Evolutionary conservation across 2,329 filamentous ascomycete genomes (phyloP), one percentile per base, ranked within the genome.

Genomic region (Colletotrichum endophyticum): DNA sequence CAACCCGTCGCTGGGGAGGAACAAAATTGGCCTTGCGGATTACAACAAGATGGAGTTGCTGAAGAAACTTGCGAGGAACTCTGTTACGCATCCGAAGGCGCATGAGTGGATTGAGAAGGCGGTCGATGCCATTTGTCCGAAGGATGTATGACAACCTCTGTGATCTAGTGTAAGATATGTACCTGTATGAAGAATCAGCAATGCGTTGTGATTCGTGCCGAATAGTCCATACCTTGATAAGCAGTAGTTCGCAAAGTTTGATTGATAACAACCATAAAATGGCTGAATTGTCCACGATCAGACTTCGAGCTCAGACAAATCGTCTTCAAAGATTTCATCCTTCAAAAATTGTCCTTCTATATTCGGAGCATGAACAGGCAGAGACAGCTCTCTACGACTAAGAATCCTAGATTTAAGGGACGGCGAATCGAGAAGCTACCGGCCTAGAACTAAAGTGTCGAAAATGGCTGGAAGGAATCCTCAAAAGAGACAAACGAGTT

Each of bases 381-480:
- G 3, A 49, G n/a, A 49, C 6, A 49, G 8, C 19, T 22, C n/a
- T 13, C n/a, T 2, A 3, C 8, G 6, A 22, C n/a, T 6, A 49
- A 49, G 2, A 22, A 3, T 12, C 2, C 39, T n/a, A 1, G 16
- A 11, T 9, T 4, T 4, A 12, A n/a, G 3, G 8, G 19, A 12
- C 0, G 2, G 6, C 11, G n/a, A 22, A 12, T 22, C 6, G 11
- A n/a, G 4, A 22, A n/a, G 0, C 1, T 7, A 22, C 9, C 9
- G 27, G 27, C 27, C 27, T 27, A 27, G 27, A 5, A 27, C 27
- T 27, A 27, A 27, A 49, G 11, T 13, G n/a, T 53, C 11, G 16
- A 53, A 0, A 8, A 22, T 22, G 44, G 3, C 6, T 13, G 3
- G n/a, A 13, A 53, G 0, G 3, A 8, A 53, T 53, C 3, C n/a